Evolutionary conservation across 208 protist genomes (phyloP), one percentile per base, ranked within the genome.

Genomic region (Trypanosomatidae sp.): DNA sequence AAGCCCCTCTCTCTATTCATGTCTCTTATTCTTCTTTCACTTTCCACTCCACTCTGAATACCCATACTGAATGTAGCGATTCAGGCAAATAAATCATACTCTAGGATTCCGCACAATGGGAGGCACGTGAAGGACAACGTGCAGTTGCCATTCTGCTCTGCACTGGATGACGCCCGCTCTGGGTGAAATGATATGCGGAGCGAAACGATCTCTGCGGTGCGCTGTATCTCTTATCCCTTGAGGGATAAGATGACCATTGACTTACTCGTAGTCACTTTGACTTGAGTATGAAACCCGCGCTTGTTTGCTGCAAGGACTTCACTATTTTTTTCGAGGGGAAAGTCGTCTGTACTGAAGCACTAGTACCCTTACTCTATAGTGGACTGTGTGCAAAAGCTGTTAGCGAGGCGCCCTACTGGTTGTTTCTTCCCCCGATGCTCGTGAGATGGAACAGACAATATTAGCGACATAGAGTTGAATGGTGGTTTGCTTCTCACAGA

Each of bases 281-380:
- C 69, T 71, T 66, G 75, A 70, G 68, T 79, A 74, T 79, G 69
- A 49, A 50, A 5, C 66, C 28, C 53, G 71, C 66, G 68, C 41
- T 49, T 56, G 0, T 55, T 17, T 55, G 44, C 7, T 58, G 28
- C 8, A 3, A 52, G 60, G 17, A 15, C 33, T 36, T 5, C 19
- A 25, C 2, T 39, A 39, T 39, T 39, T 39, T 39, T 30, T 44
- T 62, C 6, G 22, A 17, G 30, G 60, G 19, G 39, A 65, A 30
- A 10, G 60, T 39, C 22, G 39, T 39, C 19, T 65, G 39, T 22
- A 25, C 60, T 22, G 36, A 25, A 30, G 36, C 33, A 44, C 36
- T 25, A 44, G 33, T 13, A 13, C 3, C 60, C 60, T 41, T 44
- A 25, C 33, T 65, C 8, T 30, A 36, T 44, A 46, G 60, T 65